Percentiles rank a stretch among this genome's conserved stretches.
phyloP scores from a whole-genome alignment of 106 monocot genomes.

The Dendrobium chrysotoxum region DNA sequence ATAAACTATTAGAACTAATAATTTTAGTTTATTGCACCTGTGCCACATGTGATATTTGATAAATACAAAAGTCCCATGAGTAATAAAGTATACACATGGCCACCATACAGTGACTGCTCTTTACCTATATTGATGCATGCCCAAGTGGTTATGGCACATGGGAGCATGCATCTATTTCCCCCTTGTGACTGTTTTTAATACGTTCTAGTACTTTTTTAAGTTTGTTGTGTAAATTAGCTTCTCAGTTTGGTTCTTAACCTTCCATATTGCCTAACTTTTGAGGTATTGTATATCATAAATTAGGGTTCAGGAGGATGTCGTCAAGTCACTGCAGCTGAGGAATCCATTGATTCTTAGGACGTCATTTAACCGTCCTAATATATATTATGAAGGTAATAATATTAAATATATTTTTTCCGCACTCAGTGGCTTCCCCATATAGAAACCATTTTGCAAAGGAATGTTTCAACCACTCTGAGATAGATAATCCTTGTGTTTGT shows the following conservation, averaged over 20 bases:
- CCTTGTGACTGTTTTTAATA: neutral
- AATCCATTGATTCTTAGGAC: conserved; percentile 64
- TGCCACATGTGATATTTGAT: neutral
- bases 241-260: neutral
- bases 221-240: neutral
- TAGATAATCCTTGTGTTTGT: neutral
- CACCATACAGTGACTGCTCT: neutral
- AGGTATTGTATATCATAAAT: conserved; percentile 19
- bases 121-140: neutral
- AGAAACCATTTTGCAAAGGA: neutral
- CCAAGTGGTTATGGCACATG: neutral
- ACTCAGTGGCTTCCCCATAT: neutral
- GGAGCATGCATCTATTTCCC: neutral
- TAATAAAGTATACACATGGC: neutral
- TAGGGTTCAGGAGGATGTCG: conserved; percentile 93
- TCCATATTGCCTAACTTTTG: neutral
- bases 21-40: no score
- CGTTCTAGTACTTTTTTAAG: neutral
- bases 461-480: no score
- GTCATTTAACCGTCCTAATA: conserved; percentile 98
- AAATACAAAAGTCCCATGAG: neutral
- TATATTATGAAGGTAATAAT: conserved; percentile 90
- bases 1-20: neutral
- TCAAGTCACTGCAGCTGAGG: conserved; percentile 59
- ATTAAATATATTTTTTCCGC: neutral